These are phyloP conservation scores for Megacollybia marginata DNA, from an alignment of 768 basidiomycete genomes.

Conservation along the genomic window DNA sequence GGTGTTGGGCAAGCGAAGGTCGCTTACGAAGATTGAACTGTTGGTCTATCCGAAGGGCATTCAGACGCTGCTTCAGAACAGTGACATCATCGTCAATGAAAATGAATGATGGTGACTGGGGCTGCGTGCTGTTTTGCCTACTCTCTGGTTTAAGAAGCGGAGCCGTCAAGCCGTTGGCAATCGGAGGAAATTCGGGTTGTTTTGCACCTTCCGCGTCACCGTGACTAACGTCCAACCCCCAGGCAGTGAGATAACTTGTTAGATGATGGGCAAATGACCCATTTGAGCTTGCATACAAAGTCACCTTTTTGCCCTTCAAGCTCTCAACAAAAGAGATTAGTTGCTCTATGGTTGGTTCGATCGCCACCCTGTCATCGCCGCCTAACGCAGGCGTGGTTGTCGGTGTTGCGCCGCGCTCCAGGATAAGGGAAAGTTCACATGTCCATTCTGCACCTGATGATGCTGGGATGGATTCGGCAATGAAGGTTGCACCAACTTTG, in stretches of 20 bases:
- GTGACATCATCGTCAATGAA: slow-evolving; percentile 91
- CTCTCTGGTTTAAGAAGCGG: slow-evolving; percentile 14
- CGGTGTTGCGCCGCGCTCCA: slow-evolving; percentile 53
- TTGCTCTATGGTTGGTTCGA: slow-evolving; percentile 77
- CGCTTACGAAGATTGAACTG: slow-evolving; percentile 45
- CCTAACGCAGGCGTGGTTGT: slow-evolving; percentile 31
- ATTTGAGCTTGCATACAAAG: slow-evolving; percentile 77
- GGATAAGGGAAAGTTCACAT: slow-evolving; percentile 57
- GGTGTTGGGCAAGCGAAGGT: slow-evolving; percentile 60
- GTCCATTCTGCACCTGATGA: slow-evolving; percentile 37
- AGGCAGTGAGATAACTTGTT: slow-evolving; percentile 86
- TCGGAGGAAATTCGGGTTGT: slow-evolving; percentile 5
- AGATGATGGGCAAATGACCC: slow-evolving; percentile 90
- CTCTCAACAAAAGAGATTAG: slow-evolving; percentile 74
- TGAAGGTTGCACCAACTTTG: slow-evolving; percentile 47
- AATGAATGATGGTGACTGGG: slow-evolving; percentile 49
- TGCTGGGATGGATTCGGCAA: slow-evolving; percentile 37
- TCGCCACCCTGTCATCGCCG: slow-evolving; percentile 43
- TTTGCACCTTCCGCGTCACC: slow-evolving; percentile 30
- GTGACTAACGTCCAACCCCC: slow-evolving; percentile 93
- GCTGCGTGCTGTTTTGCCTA: slow-evolving; percentile 15
- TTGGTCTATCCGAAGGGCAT: slow-evolving; percentile 55
- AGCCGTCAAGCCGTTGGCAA: slow-evolving; percentile 5
- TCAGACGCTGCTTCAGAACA: slow-evolving; percentile 69
- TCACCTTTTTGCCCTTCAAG: slow-evolving; percentile 76